Evolutionary conservation across 2,329 filamentous ascomycete species (phyloP).

Genomic region (Neurospora sp.): DNA sequence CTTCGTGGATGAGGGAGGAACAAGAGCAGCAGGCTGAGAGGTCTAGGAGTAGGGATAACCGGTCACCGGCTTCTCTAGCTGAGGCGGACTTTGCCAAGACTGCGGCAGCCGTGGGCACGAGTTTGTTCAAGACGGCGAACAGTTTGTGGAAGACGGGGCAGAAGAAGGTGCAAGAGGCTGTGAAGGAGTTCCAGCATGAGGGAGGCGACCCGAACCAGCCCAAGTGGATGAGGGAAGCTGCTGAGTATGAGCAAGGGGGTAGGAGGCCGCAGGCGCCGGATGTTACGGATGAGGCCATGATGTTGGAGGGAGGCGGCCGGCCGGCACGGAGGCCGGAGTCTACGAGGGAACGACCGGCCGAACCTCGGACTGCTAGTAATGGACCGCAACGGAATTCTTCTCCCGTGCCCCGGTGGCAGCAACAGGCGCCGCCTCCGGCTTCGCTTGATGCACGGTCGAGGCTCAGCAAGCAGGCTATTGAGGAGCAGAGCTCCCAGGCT

Average conservation of each 20-base stretch:
- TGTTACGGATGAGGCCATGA: conserved; percentile 64
- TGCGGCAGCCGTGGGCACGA: conserved; percentile 74
- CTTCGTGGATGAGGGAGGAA: conserved; percentile 56
- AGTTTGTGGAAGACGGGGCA: conserved; percentile 91
- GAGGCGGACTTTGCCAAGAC: conserved; percentile 64
- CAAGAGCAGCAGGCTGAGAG: conserved; percentile 19
- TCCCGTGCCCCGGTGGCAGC: conserved; percentile 51
- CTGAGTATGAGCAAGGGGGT: conserved; percentile 36
- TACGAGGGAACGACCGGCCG: conserved; percentile 15
- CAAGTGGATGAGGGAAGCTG: conserved; percentile 81
- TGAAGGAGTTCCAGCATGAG: conserved; percentile 70
- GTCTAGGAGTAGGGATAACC: conserved; percentile 41
- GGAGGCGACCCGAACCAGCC: conserved; percentile 73
- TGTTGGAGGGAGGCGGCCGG: conserved; percentile 60
- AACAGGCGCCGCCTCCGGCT: conserved; percentile 26
- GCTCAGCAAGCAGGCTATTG: conserved; percentile 62
- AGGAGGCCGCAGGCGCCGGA: conserved; percentile 23
- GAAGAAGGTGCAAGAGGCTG: conserved; percentile 86
- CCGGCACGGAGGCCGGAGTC: conserved; percentile 31
- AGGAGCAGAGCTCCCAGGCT: conserved; percentile 71
- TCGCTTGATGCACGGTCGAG: conserved; percentile 44
- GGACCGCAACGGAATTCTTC: conserved; percentile 28
- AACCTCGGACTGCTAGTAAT: conserved; percentile 22
- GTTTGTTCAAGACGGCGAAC: conserved; percentile 85
- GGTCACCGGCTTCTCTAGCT: conserved; percentile 36